phyloP scores from a whole-genome alignment of 306 rosid genomes.

The Dicorynia guianensis region DNA sequence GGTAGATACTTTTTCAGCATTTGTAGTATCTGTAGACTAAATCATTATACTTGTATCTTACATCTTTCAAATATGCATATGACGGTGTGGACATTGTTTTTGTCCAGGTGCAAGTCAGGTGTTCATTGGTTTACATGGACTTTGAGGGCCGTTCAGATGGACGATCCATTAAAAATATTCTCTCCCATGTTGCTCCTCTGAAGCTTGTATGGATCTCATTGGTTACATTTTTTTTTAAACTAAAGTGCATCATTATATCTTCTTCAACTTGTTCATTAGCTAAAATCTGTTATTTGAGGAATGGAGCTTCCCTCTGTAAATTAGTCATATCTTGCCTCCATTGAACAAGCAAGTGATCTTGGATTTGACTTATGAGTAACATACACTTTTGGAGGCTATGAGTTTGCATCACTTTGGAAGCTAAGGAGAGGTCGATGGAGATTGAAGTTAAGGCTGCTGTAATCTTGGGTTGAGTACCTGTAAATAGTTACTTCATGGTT shows the following conservation, averaged over 20 bases:
- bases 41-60: conserved; percentile 29
- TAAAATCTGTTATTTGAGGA: conserved; percentile 19
- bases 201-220: conserved; percentile 72
- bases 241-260: conserved; percentile 17
- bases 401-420: background rate
- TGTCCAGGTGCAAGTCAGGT: conserved; percentile 85
- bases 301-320: background rate
- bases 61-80: conserved; percentile 30
- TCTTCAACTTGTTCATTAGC: conserved; percentile 4
- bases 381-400: background rate
- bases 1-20: conserved; percentile 11
- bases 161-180: conserved; percentile 89
- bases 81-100: conserved; percentile 27
- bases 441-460: background rate
- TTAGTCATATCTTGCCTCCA: conserved; percentile 24
- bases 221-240: conserved; percentile 27
- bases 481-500: background rate
- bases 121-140: conserved; percentile 85
- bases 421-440: background rate
- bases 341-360: conserved; percentile 24
- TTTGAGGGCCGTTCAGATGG: conserved; percentile 98
- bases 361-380: background rate
- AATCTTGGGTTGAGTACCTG: background rate
- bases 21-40: conserved; percentile 3
- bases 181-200: conserved; percentile 94